Evolutionary conservation across 176 grass and related monocot genomes (phyloP).

Genomic region (Oryza coarctata): DNA sequence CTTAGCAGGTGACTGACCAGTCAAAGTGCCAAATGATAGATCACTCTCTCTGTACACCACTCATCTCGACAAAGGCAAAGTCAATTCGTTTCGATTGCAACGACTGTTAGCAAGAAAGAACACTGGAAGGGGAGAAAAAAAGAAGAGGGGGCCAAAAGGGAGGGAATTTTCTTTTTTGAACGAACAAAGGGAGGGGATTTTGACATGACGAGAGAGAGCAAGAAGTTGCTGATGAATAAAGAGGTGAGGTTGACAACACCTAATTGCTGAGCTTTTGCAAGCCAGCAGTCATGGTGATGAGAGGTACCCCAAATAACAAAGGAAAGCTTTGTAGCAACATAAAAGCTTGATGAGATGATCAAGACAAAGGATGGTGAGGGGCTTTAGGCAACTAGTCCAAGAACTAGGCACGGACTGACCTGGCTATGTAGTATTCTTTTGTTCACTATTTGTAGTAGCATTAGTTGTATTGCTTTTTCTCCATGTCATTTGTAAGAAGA

Average conservation of each 20-base stretch:
- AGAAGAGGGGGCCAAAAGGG: slow-evolving; percentile 20
- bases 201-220: slow-evolving; percentile 32
- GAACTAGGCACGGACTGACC: slow-evolving; percentile 22
- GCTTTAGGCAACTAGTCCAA: slow-evolving; percentile 13
- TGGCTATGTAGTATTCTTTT: slow-evolving; percentile 9
- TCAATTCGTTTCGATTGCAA: slow-evolving; percentile 24
- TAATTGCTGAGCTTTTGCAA: slow-evolving; percentile 28
- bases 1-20: slow-evolving; percentile 47
- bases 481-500: slow-evolving; percentile 36
- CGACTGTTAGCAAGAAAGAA: slow-evolving; percentile 23
- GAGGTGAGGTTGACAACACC: slow-evolving; percentile 40
- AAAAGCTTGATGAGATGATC: slow-evolving; percentile 41
- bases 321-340: slow-evolving; percentile 25
- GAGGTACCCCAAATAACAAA: slow-evolving; percentile 32
- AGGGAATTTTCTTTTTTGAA: too few species aligned
- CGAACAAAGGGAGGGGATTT: slow-evolving; percentile 33
- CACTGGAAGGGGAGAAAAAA: neutral
- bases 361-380: slow-evolving; percentile 41
- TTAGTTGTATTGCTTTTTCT: slow-evolving; percentile 42
- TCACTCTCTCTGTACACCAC: slow-evolving; percentile 9
- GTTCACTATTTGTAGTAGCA: slow-evolving; percentile 9
- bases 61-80: slow-evolving; percentile 31
- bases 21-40: slow-evolving; percentile 34
- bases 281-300: slow-evolving; percentile 13
- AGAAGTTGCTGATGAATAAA: slow-evolving; percentile 44